A percentile compares a stretch with the other conserved stretches of the same genome.
These are phyloP conservation scores for Lyophyllum atratum DNA, from an alignment of 768 basidiomycete species.

Conservation along the genomic window DNA sequence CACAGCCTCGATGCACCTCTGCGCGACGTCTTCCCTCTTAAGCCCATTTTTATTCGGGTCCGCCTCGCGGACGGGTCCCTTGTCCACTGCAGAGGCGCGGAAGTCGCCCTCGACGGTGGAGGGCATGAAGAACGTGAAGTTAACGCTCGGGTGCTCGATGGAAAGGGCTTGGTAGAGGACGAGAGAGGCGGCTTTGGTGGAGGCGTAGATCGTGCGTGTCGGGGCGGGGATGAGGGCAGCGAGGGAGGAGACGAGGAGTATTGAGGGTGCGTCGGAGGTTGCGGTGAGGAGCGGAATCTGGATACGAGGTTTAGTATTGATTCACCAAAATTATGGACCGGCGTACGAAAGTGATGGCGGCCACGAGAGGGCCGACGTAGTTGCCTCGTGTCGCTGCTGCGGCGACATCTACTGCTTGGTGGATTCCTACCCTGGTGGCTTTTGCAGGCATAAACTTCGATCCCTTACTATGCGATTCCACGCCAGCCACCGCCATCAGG, in stretches of 20 bases:
- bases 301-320: not conserved
- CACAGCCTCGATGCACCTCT: constrained; percentile 57
- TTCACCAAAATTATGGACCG: not conserved
- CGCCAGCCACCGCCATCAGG: constrained; percentile 69
- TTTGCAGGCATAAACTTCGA: constrained; percentile 33
- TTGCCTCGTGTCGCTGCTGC: constrained; percentile 61
- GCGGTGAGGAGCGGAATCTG: constrained; percentile 77
- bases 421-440: constrained; percentile 56
- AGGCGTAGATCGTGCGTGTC: constrained; percentile 80
- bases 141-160: constrained; percentile 74
- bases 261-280: constrained; percentile 66
- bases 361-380: constrained; percentile 67
- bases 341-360: constrained; percentile 75
- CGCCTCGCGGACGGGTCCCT: constrained; percentile 42
- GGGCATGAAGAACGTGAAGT: constrained; percentile 65
- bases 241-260: constrained; percentile 78
- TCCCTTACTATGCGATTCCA: constrained; percentile 35
- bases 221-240: constrained; percentile 85
- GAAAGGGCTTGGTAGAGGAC: constrained; percentile 77
- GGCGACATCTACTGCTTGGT: constrained; percentile 57
- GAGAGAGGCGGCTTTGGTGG: constrained; percentile 81
- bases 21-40: constrained; percentile 60
- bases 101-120: constrained; percentile 77
- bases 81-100: constrained; percentile 77
- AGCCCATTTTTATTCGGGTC: constrained; percentile 63